Evolutionary conservation across 1,284 basidiomycete species (phyloP), one percentile per base, ranked within the genome.

Genomic region (Pseudozyma tsukubaensis): DNA sequence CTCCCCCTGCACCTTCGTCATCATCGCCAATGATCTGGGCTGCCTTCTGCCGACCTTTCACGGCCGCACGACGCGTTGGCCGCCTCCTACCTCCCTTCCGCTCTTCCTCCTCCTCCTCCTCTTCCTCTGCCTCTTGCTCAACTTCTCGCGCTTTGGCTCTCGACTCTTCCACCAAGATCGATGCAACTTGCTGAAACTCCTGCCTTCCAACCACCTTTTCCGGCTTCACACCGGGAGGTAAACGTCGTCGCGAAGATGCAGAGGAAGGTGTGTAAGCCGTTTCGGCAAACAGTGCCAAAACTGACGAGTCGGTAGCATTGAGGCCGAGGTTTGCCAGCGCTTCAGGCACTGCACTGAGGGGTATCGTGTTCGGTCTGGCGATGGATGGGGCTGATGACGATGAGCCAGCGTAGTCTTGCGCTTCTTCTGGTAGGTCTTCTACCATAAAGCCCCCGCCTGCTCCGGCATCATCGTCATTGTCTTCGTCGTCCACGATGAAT

Each of bases 121-220:
- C 14, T 29, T 37, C 11, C 32, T 37, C 14, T 29, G 29, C 11
- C 32, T 37, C 43, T 36, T 51, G 12, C 37, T 35, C 51, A 50
- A 37, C 35, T 18, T n/a, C 32, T 51, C 53, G 24, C 24, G 24
- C 24, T 29, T 6, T 14, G 18, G 42, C 18, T 3, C 4, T 18
- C 19, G 32, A 39, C 43, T 75, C 59, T 9, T 63, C 52, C 5
- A 78, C 16, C 12, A 78, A 44, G 9, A 78, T 47, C 12, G 55
- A 59, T 4, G 64, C 75, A 2, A 78, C 72, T 40, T 77, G 71
- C 29, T 67, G 62, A 34, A 78, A 78, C 58, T 77, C 72, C 24
- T 67, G 50, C n/a, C 73, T 50, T 1, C 71, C 69, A 1, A 78
- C 71, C 34, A 73, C 74, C 39, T 77, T 78, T 50, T 77, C 74